Base-by-base conservation (phyloP, 179 eudicot species). In the Patellifolia procumbens region DNA sequence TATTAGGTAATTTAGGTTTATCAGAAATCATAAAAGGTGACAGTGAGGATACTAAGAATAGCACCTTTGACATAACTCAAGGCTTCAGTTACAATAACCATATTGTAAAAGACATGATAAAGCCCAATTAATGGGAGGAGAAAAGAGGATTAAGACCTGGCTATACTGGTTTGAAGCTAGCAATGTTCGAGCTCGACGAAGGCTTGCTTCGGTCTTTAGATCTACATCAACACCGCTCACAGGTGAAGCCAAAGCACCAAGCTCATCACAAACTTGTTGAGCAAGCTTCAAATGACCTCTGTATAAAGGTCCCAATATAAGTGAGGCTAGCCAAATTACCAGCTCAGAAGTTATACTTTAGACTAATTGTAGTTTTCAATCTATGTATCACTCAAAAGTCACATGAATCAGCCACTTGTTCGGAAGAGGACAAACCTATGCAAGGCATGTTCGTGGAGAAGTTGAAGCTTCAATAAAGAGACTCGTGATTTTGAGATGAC, bases 201-300 rank as follows among this genome's bases (percentile, higher is more conserved):
- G 88, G 79, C 91, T 88, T 64, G 97, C 90, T 91, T 95, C 96
- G 55, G 89, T 86, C 82, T 95, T 95, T 51, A 93, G 73, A 73
- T 91, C 94, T 87, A 85, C 76, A 84, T 95, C 99, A 78, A 93
- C 92, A 60, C 99, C 99, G 82, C 87, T 86, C 73, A 89, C 97
- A 81, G 96, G 78, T 76, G 99, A 93, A 65, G 98, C 91, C 85
- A 95, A 80, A 65, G 85, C 94, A 78, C 94, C 88, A 76, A 95
- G 94, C 83, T 95, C 97, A 75, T 93, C 93, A 81, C 97, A 90
- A 59, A 87, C 78, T 79, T 86, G 93, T 58, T 93, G 96, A 79
- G 99, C 99, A 72, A 87, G 87, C 81, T 93, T 91, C 77, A 93
- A 75, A 81, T 88, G 81, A 64, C 99, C 99, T 74, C 99, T 92